These are phyloP conservation scores for Phaeosphaeriaceae sp. DNA, from an alignment of 2,329 filamentous ascomycete genomes.

Conservation along the genomic window DNA sequence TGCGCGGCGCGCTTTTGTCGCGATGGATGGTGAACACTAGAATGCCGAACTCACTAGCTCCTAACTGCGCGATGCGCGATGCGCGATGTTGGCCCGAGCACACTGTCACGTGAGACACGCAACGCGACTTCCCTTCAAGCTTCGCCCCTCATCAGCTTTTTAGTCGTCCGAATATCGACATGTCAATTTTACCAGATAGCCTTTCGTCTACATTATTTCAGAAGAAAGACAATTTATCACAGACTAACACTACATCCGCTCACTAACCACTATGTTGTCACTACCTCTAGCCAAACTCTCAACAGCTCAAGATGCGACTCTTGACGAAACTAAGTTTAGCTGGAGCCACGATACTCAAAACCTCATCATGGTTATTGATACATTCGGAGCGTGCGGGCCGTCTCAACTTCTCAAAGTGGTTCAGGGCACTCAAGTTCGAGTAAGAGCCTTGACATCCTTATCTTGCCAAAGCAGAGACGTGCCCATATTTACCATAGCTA, in stretches of 20 bases:
- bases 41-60: slow-evolving; percentile 34
- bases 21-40: slow-evolving; percentile 41
- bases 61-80: slow-evolving; percentile 24
- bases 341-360: slow-evolving; percentile 45
- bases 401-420: slow-evolving; percentile 49
- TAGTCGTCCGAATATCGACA: too few species aligned
- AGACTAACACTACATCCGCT: slow-evolving; percentile 15
- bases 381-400: slow-evolving; percentile 30
- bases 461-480: background rate
- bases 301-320: slow-evolving; percentile 40
- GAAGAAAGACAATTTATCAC: slow-evolving; percentile 8
- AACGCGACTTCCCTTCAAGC: slow-evolving; percentile 23
- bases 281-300: slow-evolving; percentile 42
- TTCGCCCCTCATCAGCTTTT: too few species aligned
- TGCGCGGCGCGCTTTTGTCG: slow-evolving; percentile 40
- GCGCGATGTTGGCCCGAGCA: slow-evolving; percentile 6
- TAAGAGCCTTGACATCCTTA: slow-evolving; percentile 34
- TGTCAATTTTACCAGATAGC: background rate
- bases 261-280: slow-evolving; percentile 32
- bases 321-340: slow-evolving; percentile 34
- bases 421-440: slow-evolving; percentile 51
- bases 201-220: background rate
- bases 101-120: slow-evolving; percentile 24
- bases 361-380: slow-evolving; percentile 43
- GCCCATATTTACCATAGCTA: slow-evolving; percentile 2